These are phyloP conservation scores for Medicago arabica DNA, from an alignment of 306 rosid genomes.

Conservation along the genomic window DNA sequence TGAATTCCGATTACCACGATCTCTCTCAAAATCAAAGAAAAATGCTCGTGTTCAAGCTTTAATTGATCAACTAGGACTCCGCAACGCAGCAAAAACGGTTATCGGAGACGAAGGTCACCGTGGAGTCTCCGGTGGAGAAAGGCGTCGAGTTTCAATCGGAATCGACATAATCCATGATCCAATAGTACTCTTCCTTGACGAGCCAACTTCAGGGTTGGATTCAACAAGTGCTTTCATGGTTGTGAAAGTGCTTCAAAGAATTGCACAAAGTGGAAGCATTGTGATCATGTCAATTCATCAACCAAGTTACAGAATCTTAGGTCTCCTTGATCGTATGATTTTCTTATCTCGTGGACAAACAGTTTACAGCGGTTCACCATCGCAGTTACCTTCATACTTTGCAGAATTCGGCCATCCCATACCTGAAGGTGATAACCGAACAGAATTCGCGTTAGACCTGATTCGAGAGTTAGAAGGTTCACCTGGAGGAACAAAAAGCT, in stretches of 20 bases:
- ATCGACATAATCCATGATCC: slow-evolving; percentile 95
- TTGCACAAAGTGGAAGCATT: slow-evolving; percentile 95
- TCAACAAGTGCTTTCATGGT: slow-evolving; percentile 97
- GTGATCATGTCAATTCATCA: slow-evolving; percentile 95
- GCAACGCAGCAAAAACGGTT: slow-evolving; percentile 74
- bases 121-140: slow-evolving; percentile 91
- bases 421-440: slow-evolving; percentile 85
- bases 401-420: slow-evolving; percentile 85
- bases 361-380: slow-evolving; percentile 84
- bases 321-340: slow-evolving; percentile 76
- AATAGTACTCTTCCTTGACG: slow-evolving; percentile 84
- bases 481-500: slow-evolving; percentile 68
- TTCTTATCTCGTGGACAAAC: slow-evolving; percentile 87
- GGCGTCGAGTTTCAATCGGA: slow-evolving; percentile 94
- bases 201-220: slow-evolving; percentile 94
- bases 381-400: slow-evolving; percentile 62
- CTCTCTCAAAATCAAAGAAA: slow-evolving; percentile 83
- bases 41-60: slow-evolving; percentile 73
- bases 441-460: slow-evolving; percentile 92
- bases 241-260: slow-evolving; percentile 88
- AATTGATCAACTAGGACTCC: slow-evolving; percentile 89
- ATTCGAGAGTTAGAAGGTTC: slow-evolving; percentile 91
- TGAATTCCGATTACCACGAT: slow-evolving; percentile 80
- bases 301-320: slow-evolving; percentile 84
- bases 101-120: slow-evolving; percentile 97